These are phyloP conservation scores for Pythium biforme DNA, from an alignment of 352 stramenopile species.

Conservation along the genomic window DNA sequence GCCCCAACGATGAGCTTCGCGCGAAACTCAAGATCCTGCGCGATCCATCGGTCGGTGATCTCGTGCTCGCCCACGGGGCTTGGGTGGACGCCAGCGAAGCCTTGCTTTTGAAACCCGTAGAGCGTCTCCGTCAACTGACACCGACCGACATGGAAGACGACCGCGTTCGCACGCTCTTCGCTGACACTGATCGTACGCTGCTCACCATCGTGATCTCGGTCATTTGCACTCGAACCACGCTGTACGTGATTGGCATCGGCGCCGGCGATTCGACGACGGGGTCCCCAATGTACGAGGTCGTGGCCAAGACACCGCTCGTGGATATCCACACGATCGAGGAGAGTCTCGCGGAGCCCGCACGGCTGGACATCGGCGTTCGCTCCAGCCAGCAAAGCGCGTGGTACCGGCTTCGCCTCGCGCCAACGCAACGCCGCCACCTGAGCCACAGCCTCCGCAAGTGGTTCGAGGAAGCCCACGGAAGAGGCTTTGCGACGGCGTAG, in stretches of 20 bases:
- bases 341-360: conserved; percentile 55
- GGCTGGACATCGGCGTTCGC: conserved; percentile 61
- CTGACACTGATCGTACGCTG: conserved; percentile 28
- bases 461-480: conserved; percentile 26
- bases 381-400: conserved; percentile 37
- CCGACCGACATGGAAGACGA: conserved; percentile 28
- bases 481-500: not conserved
- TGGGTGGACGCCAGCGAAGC: conserved; percentile 45
- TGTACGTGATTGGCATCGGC: conserved; percentile 60
- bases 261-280: conserved; percentile 18
- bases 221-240: conserved; percentile 16
- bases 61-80: conserved; percentile 65
- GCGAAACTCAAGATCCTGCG: conserved; percentile 78
- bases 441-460: conserved; percentile 61
- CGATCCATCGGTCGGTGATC: conserved; percentile 39
- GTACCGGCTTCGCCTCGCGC: conserved; percentile 57
- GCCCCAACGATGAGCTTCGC: conserved; percentile 66
- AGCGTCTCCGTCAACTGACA: conserved; percentile 34
- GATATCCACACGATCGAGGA: conserved; percentile 69
- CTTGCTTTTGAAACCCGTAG: conserved; percentile 19
- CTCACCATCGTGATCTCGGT: conserved; percentile 33
- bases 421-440: conserved; percentile 51
- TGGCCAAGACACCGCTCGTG: conserved; percentile 43
- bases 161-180: conserved; percentile 33
- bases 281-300: conserved; percentile 30